Percentiles rank a stretch among this genome's conserved stretches.
Conservation (phyloP, 805 yeast genomes). For the Peterozyma toletana region DNA sequence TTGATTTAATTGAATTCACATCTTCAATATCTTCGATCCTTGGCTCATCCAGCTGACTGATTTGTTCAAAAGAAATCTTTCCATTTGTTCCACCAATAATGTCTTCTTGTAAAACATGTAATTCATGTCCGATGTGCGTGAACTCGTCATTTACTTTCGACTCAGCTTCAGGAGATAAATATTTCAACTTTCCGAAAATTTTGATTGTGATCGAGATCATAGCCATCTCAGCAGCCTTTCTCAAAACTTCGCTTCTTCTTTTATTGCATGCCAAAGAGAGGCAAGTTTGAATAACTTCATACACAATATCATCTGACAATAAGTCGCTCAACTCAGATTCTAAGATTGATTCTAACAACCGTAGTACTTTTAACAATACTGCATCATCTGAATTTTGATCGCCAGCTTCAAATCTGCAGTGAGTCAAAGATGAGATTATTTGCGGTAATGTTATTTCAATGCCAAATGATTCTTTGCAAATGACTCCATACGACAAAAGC, state of each 20-base stretch:
- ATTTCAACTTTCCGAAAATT: slow-evolving; percentile 54
- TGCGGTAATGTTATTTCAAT: slow-evolving; percentile 54
- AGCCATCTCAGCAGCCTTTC: slow-evolving; percentile 84
- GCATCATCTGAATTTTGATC: slow-evolving; percentile 92
- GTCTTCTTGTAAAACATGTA: slow-evolving; percentile 43
- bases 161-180: slow-evolving; percentile 36
- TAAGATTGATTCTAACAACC: slow-evolving; percentile 62
- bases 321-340: slow-evolving; percentile 55
- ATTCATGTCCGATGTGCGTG: slow-evolving; percentile 16
- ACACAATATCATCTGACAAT: slow-evolving; percentile 75
- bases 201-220: slow-evolving; percentile 62
- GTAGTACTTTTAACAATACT: slow-evolving; percentile 74
- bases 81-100: slow-evolving; percentile 42
- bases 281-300: slow-evolving; percentile 87
- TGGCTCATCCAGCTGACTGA: background rate
- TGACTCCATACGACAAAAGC: slow-evolving; percentile 62
- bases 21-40: slow-evolving; percentile 5
- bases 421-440: slow-evolving; percentile 71
- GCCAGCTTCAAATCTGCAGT: slow-evolving; percentile 92
- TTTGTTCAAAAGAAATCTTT: slow-evolving; percentile 1
- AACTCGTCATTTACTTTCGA: slow-evolving; percentile 18
- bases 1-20: slow-evolving; percentile 2
- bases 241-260: slow-evolving; percentile 80
- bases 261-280: slow-evolving; percentile 88
- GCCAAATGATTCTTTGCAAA: slow-evolving; percentile 48